Evolutionary conservation across 345 rosid species (phyloP).

Genomic region (Limnanthes douglasii): DNA sequence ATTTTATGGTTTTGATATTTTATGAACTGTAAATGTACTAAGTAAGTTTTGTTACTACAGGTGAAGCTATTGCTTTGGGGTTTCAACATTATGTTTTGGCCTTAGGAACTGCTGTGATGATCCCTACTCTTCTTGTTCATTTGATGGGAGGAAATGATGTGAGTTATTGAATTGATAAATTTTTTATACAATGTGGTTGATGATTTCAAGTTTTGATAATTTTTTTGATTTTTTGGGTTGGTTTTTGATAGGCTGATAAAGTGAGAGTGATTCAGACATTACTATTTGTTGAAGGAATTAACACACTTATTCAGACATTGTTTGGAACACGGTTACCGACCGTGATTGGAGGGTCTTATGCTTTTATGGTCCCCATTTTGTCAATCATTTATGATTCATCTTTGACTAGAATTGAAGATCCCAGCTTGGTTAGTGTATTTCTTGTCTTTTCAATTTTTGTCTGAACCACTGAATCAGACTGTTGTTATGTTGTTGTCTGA

Average conservation of each 20-base stretch:
- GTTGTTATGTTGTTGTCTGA: no score
- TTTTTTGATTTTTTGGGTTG: neutral
- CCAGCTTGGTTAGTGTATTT: slow-evolving; percentile 43
- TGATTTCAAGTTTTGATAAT: neutral
- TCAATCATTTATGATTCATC: slow-evolving; percentile 85
- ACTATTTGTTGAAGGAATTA: slow-evolving; percentile 81
- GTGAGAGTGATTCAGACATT: slow-evolving; percentile 91
- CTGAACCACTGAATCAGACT: neutral
- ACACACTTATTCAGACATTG: slow-evolving; percentile 81
- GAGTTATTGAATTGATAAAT: slow-evolving; percentile 18
- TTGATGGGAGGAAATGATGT: slow-evolving; percentile 93
- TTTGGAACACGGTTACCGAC: slow-evolving; percentile 92
- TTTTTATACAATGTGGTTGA: neutral
- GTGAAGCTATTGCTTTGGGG: slow-evolving; percentile 85
- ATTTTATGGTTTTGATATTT: neutral
- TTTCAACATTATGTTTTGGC: slow-evolving; percentile 95
- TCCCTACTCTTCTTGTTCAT: slow-evolving; percentile 94
- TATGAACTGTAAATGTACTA: slow-evolving; percentile 4
- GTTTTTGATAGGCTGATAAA: slow-evolving; percentile 65
- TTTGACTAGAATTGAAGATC: slow-evolving; percentile 52
- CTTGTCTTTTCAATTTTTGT: neutral
- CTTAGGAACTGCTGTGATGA: slow-evolving; percentile 97
- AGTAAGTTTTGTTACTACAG: no score
- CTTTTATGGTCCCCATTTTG: slow-evolving; percentile 91
- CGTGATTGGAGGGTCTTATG: slow-evolving; percentile 93